A percentile compares a stretch with the other conserved stretches of the same genome.
Conservation (phyloP, 2,329 filamentous ascomycete genomes). For the Aspergillus costaricaensis region DNA sequence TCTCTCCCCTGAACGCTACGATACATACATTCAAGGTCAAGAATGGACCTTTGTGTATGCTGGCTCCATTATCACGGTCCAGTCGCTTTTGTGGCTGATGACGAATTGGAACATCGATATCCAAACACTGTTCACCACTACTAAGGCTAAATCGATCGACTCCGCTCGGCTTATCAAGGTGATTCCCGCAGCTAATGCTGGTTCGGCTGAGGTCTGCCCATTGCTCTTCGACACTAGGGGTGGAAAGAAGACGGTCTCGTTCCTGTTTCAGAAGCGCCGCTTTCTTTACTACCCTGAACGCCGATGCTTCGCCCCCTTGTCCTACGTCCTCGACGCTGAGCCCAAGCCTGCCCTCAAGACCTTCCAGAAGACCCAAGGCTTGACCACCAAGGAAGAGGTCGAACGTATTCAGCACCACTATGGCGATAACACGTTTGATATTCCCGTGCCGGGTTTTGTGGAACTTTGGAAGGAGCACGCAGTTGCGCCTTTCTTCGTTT, state of each 20-base stretch:
- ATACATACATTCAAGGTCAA: slow-evolving; percentile 85
- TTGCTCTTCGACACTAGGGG: slow-evolving; percentile 74
- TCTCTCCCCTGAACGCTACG: slow-evolving; percentile 78
- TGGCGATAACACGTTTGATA: slow-evolving; percentile 94
- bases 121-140: slow-evolving; percentile 77
- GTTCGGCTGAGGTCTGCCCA: slow-evolving; percentile 81
- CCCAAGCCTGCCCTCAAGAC: slow-evolving; percentile 75
- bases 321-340: slow-evolving; percentile 80
- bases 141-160: slow-evolving; percentile 66
- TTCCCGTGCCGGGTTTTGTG: slow-evolving; percentile 91
- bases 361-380: slow-evolving; percentile 79
- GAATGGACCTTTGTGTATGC: slow-evolving; percentile 99
- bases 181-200: slow-evolving; percentile 84
- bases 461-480: slow-evolving; percentile 98
- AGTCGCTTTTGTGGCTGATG: slow-evolving; percentile 89
- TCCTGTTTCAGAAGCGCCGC: slow-evolving; percentile 96
- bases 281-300: slow-evolving; percentile 78
- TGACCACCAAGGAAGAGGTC: slow-evolving; percentile 73
- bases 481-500: slow-evolving; percentile 98
- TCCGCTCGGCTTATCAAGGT: slow-evolving; percentile 89
- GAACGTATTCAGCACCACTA: slow-evolving; percentile 86
- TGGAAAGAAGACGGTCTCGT: slow-evolving; percentile 76
- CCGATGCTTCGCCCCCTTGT: slow-evolving; percentile 76
- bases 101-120: slow-evolving; percentile 97
- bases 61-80: slow-evolving; percentile 81